Conservation (phyloP, 2,329 filamentous ascomycete species). For the Didymella arachidicola region DNA sequence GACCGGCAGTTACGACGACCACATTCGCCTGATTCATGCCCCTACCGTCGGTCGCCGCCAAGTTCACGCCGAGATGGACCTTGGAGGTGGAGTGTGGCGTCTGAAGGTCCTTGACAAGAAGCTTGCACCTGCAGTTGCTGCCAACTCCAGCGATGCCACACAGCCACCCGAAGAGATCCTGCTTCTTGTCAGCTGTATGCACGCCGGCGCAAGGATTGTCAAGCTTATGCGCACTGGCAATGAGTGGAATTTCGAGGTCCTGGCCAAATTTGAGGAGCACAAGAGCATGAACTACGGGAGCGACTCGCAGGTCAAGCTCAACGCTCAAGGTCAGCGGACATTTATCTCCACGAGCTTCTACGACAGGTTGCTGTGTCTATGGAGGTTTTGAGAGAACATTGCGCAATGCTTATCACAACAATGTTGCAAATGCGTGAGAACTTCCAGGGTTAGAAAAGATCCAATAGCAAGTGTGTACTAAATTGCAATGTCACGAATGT, state of each 20-base stretch:
- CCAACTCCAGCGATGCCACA: conserved; percentile 27
- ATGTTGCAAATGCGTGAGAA: not conserved
- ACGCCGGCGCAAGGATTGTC: conserved; percentile 79
- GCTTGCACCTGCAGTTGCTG: conserved; percentile 20
- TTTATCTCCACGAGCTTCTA: conserved; percentile 81
- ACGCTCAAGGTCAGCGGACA: conserved; percentile 41
- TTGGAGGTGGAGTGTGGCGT: conserved; percentile 88
- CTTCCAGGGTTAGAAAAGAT: not conserved
- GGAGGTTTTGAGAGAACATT: conserved; percentile 52
- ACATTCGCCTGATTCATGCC: conserved; percentile 70
- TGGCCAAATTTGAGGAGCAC: conserved; percentile 82
- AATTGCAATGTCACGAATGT: not conserved
- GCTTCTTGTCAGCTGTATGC: conserved; percentile 86
- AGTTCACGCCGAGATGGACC: conserved; percentile 68
- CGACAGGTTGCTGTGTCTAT: conserved; percentile 73
- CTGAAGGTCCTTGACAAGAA: conserved; percentile 66
- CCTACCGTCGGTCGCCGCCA: conserved; percentile 52
- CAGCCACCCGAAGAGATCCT: conserved; percentile 29
- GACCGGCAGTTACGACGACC: conserved; percentile 93
- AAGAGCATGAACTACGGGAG: conserved; percentile 95
- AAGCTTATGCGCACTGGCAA: conserved; percentile 48
- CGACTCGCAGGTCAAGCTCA: conserved; percentile 64
- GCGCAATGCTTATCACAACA: not conserved
- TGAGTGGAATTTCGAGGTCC: conserved; percentile 68
- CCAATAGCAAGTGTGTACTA: not conserved